phyloP scores from a whole-genome alignment of 495 filamentous ascomycete species.

The Venustampulla echinocandica region DNA sequence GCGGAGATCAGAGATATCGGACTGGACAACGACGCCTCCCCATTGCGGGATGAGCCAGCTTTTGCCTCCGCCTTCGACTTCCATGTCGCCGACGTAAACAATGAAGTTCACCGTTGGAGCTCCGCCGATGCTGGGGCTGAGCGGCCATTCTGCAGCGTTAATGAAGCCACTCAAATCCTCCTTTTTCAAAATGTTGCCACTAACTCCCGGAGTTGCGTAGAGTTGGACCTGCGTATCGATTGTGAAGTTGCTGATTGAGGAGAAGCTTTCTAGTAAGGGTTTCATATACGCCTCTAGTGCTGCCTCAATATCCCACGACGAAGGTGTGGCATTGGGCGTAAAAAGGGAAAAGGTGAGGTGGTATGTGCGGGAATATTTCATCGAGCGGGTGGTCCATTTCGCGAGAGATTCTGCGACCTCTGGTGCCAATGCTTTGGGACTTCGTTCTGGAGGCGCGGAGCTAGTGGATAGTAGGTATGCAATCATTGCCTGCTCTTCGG shows the following conservation, averaged over 20 bases:
- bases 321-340: conserved; percentile 65
- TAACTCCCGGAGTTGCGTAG: conserved; percentile 73
- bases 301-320: conserved; percentile 82
- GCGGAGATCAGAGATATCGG: conserved; percentile 47
- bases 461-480: conserved; percentile 66
- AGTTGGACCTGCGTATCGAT: conserved; percentile 94
- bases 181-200: conserved; percentile 59
- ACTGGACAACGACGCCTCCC: conserved; percentile 60
- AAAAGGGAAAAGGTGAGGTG: conserved; percentile 95
- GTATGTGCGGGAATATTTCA: conserved; percentile 91
- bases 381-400: conserved; percentile 61
- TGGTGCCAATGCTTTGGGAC: conserved; percentile 31
- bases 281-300: conserved; percentile 75
- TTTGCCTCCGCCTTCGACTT: conserved; percentile 62
- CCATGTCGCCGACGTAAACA: conserved; percentile 63
- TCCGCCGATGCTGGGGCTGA: conserved; percentile 85
- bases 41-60: conserved; percentile 96
- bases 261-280: conserved; percentile 69
- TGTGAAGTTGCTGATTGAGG: conserved; percentile 87
- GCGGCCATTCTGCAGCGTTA: conserved; percentile 95
- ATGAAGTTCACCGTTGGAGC: conserved; percentile 95
- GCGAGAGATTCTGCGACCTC: conserved; percentile 37
- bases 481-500: conserved; percentile 84
- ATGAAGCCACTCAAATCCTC: conserved; percentile 90
- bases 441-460: conserved; percentile 38